phyloP scores from a whole-genome alignment of 805 yeast species.

The Starmerella apis region DNA sequence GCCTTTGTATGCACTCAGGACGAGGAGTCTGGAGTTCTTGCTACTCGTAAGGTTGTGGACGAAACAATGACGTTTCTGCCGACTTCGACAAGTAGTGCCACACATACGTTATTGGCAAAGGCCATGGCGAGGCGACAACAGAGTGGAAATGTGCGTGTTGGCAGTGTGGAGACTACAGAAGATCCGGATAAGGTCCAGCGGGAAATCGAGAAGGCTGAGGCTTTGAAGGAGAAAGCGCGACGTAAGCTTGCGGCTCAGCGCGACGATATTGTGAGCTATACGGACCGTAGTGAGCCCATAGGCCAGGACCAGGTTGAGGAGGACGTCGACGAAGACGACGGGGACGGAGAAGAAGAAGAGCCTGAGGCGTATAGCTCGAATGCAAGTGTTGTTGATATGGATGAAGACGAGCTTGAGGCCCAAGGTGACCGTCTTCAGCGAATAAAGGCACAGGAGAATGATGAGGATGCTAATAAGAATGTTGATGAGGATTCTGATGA shows the following conservation, averaged over 20 bases:
- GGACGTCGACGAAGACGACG: conserved; percentile 17
- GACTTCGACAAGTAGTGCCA: conserved; percentile 74
- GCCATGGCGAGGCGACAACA: conserved; percentile 31
- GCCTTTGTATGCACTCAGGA: conserved; percentile 62
- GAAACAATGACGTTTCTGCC: conserved; percentile 72
- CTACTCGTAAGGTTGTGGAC: conserved; percentile 53
- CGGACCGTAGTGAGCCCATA: conserved; percentile 13
- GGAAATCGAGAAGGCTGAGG: conserved; percentile 36
- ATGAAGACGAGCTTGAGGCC: conserved; percentile 26
- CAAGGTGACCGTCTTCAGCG: conserved; percentile 16
- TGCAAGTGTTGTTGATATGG: conserved; percentile 16
- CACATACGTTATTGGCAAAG: conserved; percentile 65
- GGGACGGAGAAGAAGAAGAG: conserved; percentile 18
- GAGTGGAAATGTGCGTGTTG: conserved; percentile 27
- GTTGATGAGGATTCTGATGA: conserved; percentile 1
- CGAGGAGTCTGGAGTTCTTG: conserved; percentile 59
- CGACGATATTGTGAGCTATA: conserved; percentile 24
- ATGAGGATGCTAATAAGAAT: too few species aligned
- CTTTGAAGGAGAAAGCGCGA: conserved; percentile 33
- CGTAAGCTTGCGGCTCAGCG: conserved; percentile 35
- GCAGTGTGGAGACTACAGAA: conserved; percentile 34
- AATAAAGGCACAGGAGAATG: conserved; percentile 14
- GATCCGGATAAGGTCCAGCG: conserved; percentile 39
- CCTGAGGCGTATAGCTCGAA: conserved; percentile 16
- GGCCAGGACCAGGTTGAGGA: conserved; percentile 13